A percentile compares a stretch with the other conserved stretches of the same genome.
phyloP scores from a whole-genome alignment of 164 flowering plant species.

The Umbilicus rupestris region DNA sequence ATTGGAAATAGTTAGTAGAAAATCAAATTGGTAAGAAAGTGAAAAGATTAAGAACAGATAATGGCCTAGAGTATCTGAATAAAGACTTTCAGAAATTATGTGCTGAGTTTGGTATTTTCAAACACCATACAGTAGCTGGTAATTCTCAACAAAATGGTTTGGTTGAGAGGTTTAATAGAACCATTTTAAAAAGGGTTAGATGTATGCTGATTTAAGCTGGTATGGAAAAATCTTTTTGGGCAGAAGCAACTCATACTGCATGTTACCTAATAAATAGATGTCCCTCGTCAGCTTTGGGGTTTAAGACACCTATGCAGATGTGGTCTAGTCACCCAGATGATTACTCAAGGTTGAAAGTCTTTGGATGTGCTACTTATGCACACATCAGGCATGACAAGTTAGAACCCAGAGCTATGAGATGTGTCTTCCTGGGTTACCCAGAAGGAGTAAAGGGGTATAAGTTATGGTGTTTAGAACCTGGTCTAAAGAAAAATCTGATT shows the following conservation, averaged over 20 bases:
- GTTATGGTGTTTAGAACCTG: too few relatives aligned
- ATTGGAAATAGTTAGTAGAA: slow-evolving; percentile 12
- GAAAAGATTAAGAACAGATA: slow-evolving; percentile 10
- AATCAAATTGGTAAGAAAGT: slow-evolving; percentile 10
- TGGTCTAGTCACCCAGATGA: not conserved
- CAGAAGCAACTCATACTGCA: too few relatives aligned
- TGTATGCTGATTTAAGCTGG: not conserved
- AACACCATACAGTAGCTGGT: not conserved
- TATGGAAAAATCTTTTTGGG: not conserved
- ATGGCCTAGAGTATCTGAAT: slow-evolving; percentile 9
- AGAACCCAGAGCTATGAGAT: too few relatives aligned
- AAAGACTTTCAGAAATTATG: not conserved
- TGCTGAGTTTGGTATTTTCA: not conserved
- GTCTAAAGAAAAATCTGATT: too few relatives aligned
- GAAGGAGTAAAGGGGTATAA: too few relatives aligned
- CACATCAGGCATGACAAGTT: too few relatives aligned
- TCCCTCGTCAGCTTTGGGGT: not conserved
- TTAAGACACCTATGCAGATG: not conserved
- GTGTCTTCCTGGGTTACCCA: too few relatives aligned
- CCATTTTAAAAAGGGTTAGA: not conserved
- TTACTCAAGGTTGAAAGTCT: not conserved
- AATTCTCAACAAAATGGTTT: slow-evolving; percentile 14
- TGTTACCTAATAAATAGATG: not conserved
- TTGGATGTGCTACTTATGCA: not conserved
- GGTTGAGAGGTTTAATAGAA: not conserved